phyloP scores from a whole-genome alignment of 257 asterid species.

The Solanum virginianum region DNA sequence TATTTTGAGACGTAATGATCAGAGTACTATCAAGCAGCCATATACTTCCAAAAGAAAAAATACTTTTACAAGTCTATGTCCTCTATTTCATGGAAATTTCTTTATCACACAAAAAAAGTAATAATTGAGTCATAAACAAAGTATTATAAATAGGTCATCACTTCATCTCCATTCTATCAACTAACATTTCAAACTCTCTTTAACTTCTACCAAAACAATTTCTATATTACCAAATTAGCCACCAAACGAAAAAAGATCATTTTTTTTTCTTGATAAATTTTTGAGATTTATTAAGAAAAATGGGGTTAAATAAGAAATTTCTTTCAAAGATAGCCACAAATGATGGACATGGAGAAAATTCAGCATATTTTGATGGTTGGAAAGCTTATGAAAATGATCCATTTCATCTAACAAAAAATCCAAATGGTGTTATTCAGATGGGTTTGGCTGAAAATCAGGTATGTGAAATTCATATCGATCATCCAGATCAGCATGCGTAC shows the following conservation, averaged over 20 bases:
- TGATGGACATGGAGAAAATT: conserved; percentile 9
- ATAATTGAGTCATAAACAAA: neutral
- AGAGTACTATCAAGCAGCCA: neutral
- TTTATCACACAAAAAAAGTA: neutral
- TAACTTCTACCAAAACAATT: neutral
- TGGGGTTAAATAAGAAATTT: neutral
- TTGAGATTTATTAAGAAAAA: neutral
- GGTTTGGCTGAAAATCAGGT: conserved; percentile 10
- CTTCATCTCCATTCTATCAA: neutral
- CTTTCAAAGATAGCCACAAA: conserved; percentile 1
- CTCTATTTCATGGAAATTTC: neutral
- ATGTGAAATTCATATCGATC: neutral
- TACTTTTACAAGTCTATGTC: neutral
- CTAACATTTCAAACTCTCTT: neutral
- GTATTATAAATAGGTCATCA: neutral
- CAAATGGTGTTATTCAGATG: conserved; percentile 8
- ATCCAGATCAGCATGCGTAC: neutral
- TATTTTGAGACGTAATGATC: neutral
- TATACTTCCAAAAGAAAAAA: neutral
- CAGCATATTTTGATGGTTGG: conserved; percentile 13
- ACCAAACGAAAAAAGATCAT: neutral
- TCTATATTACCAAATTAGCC: neutral
- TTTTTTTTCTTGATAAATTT: neutral
- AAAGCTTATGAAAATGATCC: conserved; percentile 11
- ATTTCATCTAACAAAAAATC: neutral